A percentile compares a stretch with the other conserved stretches of the same genome.
These are phyloP conservation scores for Populus trichocarpa DNA, from an alignment of 441 rosid species.

Conservation along the genomic window DNA sequence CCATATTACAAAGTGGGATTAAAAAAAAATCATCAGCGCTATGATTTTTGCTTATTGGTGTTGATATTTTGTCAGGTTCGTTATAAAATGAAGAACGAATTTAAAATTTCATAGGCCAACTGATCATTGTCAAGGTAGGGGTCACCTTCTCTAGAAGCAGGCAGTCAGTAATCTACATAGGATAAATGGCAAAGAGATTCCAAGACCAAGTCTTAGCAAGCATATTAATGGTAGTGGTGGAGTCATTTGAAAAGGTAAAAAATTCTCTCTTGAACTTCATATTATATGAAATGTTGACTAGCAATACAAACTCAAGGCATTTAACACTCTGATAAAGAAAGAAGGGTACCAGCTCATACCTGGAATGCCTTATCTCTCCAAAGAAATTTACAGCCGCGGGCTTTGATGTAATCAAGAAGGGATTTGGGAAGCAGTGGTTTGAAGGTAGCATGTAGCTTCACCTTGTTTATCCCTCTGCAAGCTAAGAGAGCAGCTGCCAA, in stretches of 20 bases:
- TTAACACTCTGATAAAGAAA: neutral
- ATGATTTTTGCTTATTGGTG: neutral
- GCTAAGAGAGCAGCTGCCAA: conserved; percentile 72
- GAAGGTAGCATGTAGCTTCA: conserved; percentile 71
- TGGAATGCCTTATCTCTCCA: conserved; percentile 77
- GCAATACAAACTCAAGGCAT: neutral
- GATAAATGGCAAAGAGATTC: neutral
- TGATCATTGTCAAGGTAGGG: neutral
- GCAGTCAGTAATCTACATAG: neutral
- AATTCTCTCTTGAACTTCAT: neutral
- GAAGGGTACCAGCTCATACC: conserved; percentile 30
- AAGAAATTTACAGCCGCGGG: conserved; percentile 65
- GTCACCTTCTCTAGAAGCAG: neutral
- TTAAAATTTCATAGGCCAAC: neutral
- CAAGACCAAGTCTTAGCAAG: neutral
- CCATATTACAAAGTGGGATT: neutral
- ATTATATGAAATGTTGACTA: neutral
- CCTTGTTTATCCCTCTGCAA: conserved; percentile 75
- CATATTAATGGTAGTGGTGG: neutral
- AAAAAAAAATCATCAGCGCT: neutral
- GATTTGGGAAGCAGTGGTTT: conserved; percentile 42
- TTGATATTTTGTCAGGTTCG: neutral
- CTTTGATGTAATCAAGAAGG: conserved; percentile 57
- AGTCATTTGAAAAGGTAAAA: neutral
- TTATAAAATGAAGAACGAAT: neutral